phyloP scores from a whole-genome alignment of 2,329 filamentous ascomycete genomes.

The Sporothrix dimorphospora region DNA sequence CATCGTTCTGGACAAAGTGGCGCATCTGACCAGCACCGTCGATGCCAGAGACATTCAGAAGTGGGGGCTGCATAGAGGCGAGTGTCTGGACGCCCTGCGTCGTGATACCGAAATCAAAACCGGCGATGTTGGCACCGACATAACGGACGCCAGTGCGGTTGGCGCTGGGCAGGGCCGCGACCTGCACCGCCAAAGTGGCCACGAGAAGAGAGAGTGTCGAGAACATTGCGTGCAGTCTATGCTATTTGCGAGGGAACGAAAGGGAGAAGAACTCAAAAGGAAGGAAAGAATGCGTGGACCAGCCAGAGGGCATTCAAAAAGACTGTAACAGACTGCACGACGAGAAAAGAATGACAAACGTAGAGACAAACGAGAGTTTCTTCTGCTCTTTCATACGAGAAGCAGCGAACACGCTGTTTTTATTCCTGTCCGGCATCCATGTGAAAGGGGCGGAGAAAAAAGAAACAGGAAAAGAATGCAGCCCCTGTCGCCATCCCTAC shows the following conservation, averaged over 20 bases:
- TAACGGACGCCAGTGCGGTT: slow-evolving; percentile 15
- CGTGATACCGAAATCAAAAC: slow-evolving; percentile 52
- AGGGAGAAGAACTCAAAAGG: background rate
- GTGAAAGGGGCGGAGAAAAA: background rate
- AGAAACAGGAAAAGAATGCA: background rate
- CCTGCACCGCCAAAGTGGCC: slow-evolving; percentile 4
- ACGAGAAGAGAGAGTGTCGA: slow-evolving; percentile 10
- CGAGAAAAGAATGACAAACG: slow-evolving; percentile 12
- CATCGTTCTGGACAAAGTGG: slow-evolving; percentile 58
- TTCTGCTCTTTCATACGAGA: background rate
- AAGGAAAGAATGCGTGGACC: slow-evolving; percentile 14
- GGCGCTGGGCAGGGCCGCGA: slow-evolving; percentile 16
- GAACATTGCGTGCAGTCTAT: background rate
- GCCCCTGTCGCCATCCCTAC: background rate
- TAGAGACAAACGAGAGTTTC: background rate
- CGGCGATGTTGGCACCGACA: slow-evolving; percentile 42
- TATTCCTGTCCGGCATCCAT: background rate
- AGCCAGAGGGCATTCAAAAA: slow-evolving; percentile 17
- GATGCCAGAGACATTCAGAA: background rate
- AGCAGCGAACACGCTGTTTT: background rate
- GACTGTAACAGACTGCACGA: slow-evolving; percentile 16
- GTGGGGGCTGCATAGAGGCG: background rate
- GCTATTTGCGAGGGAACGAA: background rate
- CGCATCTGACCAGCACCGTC: slow-evolving; percentile 50
- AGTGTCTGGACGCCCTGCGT: slow-evolving; percentile 32